Evolutionary conservation across 257 asterid species (phyloP), one percentile per base, ranked within the genome.

Genomic region (Asclepias syriaca): DNA sequence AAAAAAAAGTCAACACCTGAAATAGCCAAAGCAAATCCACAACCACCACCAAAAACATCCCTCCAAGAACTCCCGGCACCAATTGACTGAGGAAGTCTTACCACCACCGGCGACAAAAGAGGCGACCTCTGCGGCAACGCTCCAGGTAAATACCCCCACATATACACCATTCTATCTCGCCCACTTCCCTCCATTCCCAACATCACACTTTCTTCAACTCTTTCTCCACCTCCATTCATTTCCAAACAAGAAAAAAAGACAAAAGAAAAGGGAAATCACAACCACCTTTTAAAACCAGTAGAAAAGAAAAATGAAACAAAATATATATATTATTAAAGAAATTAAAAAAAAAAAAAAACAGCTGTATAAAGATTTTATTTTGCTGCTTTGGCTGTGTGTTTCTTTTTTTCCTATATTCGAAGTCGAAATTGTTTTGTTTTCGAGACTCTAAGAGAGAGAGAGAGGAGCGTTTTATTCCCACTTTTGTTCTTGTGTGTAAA

Each of bases 71-170:
- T 81, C 49, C 87, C 87, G 14, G 85, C 89, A 8, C 40, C 71
- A 56, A 19, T 49, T 7, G 78, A 78, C 53, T 65, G 86, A 29
- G 94, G 90, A 58, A 80, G 83, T 74, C 79, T 86, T 56, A 89
- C 97, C 69, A 79, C 66, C 72, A 82, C 74, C 78, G 99, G 98
- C 24, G 97, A 87, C 79, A 90, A 79, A 32, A 92, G 81, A 64
- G 97, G 98, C 66, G 98, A 77, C 79, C 94, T 85, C 79, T 95
- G 96, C 65, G 98, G 98, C 85, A 85, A 68, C 27, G 99, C 98
- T 48, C 99, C 98, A 3, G 98, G 99, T 78, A 95, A 75, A 74
- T 95, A 95, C 54, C 99, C 99, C 94, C 97, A 95, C 96, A 90
- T 87, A 51, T 78, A 84, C 57, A 92, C 94, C 71, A 84, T 46